Evolutionary conservation across 1,139 yeast genomes (phyloP).

Genomic region (Kurtzmaniella quercitrusa): DNA sequence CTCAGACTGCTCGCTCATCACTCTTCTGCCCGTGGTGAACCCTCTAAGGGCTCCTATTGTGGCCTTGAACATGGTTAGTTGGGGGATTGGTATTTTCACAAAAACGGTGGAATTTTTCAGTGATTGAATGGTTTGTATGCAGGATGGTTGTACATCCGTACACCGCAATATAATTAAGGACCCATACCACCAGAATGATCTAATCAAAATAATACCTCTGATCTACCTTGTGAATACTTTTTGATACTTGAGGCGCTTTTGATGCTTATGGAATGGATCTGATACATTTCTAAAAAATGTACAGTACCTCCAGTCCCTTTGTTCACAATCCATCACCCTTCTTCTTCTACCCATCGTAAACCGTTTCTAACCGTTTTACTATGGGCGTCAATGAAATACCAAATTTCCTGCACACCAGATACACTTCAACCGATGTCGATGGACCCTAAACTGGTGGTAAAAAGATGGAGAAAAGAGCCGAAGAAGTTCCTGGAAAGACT

Average conservation of each 20-base stretch:
- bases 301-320: too few relatives aligned
- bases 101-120: conserved; percentile 1
- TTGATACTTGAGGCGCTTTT: too few relatives aligned
- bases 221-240: too few relatives aligned
- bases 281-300: too few relatives aligned
- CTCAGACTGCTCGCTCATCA: conserved; percentile 6
- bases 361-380: too few relatives aligned
- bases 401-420: not conserved
- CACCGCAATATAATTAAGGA: not conserved
- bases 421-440: not conserved
- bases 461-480: conserved; percentile 16
- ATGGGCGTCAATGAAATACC: not conserved
- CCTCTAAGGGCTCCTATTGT: conserved; percentile 5
- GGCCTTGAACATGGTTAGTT: conserved; percentile 6
- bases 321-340: too few relatives aligned
- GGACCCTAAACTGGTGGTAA: conserved; percentile 6
- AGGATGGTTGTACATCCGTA: not conserved
- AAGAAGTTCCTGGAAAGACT: conserved; percentile 14
- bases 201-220: too few relatives aligned
- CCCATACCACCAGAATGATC: too few relatives aligned
- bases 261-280: too few relatives aligned
- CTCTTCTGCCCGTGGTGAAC: conserved; percentile 1
- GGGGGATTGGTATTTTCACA: not conserved
- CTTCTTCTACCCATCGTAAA: too few relatives aligned
- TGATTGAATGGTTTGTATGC: not conserved